Percentiles rank a stretch among this genome's conserved stretches.
These are phyloP conservation scores for Taphrina confusa DNA, from an alignment of 1,139 yeast species.

Conservation along the genomic window DNA sequence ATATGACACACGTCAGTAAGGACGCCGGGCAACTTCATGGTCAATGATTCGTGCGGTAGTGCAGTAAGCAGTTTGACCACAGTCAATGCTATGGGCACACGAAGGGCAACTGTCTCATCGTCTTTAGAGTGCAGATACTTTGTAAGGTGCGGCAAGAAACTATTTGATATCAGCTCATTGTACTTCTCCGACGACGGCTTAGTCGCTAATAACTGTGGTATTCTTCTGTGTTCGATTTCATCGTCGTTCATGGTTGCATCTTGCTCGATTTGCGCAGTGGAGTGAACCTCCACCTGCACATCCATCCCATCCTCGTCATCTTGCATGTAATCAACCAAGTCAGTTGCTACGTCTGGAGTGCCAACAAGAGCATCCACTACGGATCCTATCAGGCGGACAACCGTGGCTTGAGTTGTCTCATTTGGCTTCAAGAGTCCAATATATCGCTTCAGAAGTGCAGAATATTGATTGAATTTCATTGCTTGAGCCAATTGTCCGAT, in stretches of 20 bases:
- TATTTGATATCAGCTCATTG: constrained; percentile 58
- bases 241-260: neutral
- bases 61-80: constrained; percentile 69
- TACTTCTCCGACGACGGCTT: constrained; percentile 48
- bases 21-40: constrained; percentile 71
- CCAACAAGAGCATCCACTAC: constrained; percentile 57
- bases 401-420: constrained; percentile 58
- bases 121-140: constrained; percentile 56
- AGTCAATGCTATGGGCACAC: constrained; percentile 83
- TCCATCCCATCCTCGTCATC: constrained; percentile 38
- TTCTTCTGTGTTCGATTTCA: neutral
- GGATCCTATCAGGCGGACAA: constrained; percentile 65
- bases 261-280: neutral
- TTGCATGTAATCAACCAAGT: constrained; percentile 37
- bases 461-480: constrained; percentile 77
- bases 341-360: constrained; percentile 21
- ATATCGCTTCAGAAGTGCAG: constrained; percentile 72
- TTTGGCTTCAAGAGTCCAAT: constrained; percentile 58
- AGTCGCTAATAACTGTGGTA: constrained; percentile 3
- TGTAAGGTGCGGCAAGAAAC: constrained; percentile 63
- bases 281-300: constrained; percentile 37
- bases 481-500: constrained; percentile 62
- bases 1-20: constrained; percentile 85
- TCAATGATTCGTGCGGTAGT: constrained; percentile 59
- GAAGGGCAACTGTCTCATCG: constrained; percentile 71